Evolutionary conservation across 805 yeast genomes (phyloP).

Genomic region (Pichia occidentalis): DNA sequence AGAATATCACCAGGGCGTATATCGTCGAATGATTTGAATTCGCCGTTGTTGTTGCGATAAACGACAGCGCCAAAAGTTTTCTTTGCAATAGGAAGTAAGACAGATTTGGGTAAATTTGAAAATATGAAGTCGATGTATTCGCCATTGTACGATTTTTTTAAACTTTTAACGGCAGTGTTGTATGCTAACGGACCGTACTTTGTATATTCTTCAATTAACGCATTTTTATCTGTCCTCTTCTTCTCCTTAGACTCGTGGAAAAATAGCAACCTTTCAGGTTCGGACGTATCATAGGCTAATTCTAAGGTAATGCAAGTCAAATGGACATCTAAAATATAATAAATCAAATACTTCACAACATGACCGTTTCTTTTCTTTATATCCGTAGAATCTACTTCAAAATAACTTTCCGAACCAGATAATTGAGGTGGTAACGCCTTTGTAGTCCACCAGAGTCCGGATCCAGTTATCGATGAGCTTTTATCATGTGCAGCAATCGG

Average conservation of each 20-base stretch:
- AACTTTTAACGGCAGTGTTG: slow-evolving; percentile 33
- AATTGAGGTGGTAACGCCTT: slow-evolving; percentile 52
- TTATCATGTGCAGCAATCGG: neutral
- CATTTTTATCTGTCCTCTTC: slow-evolving; percentile 37
- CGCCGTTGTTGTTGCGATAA: slow-evolving; percentile 48
- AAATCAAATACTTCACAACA: slow-evolving; percentile 45
- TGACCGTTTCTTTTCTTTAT: slow-evolving; percentile 54
- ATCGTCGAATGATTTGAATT: slow-evolving; percentile 49
- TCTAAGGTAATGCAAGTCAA: slow-evolving; percentile 60
- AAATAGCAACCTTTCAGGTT: slow-evolving; percentile 46
- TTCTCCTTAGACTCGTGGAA: slow-evolving; percentile 32
- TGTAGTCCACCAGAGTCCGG: slow-evolving; percentile 59
- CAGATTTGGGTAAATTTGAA: slow-evolving; percentile 31
- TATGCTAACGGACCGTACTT: slow-evolving; percentile 47
- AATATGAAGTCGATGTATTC: slow-evolving; percentile 33
- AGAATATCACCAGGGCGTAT: slow-evolving; percentile 80
- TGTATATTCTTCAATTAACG: slow-evolving; percentile 42
- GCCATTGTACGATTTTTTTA: slow-evolving; percentile 24
- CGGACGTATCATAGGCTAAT: slow-evolving; percentile 45
- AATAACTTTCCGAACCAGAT: slow-evolving; percentile 40
- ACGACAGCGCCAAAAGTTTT: slow-evolving; percentile 70
- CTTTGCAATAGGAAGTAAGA: slow-evolving; percentile 44
- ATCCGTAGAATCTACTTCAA: slow-evolving; percentile 57
- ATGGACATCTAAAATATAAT: slow-evolving; percentile 67
- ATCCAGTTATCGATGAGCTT: slow-evolving; percentile 13